Evolutionary conservation across 352 stramenopile species (phyloP), one percentile per base, ranked within the genome.

Genomic region (Discostella stelligera): DNA sequence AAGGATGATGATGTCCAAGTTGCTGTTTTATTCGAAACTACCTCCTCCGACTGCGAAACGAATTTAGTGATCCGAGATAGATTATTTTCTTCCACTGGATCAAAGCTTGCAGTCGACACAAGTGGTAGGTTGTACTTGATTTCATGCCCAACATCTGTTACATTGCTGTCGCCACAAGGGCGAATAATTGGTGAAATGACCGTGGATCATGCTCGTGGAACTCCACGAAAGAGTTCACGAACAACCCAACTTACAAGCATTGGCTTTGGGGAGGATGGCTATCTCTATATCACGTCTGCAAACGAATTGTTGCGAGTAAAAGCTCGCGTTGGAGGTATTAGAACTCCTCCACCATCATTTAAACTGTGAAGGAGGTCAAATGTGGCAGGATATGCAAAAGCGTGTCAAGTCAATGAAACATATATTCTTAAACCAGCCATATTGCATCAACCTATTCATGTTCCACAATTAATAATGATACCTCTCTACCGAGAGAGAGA

Each of bases 261-360:
- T 2, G 81, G 67, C n/a, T 71, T 91, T 71, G 85, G 83, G 18
- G 76, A 84, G 56, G 85, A 91, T 65, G 66, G 68, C 16, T 91
- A 87, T 56, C 49, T 90, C 0, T 91, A 91, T 60, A 41, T 89
- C 18, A 73, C 80, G 10, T 87, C 75, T 23, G 18, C 55, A 27
- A 56, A 63, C 48, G 56, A 67, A 59, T 56, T 91, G 6, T 73
- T 69, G 30, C 54, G 85, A 27, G 69, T 89, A 10, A 79, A 73
- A 65, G 52, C 44, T 54, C 66, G 67, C 13, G 49, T 79, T 18
- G 61, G 60, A 58, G 64, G 59, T 30, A 39, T 78, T 18, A 46
- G 78, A 32, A 5, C 27, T 27, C 49, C 73, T 14, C 74, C 74
- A 39, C 37, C 48, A 32, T 23, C 64, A 14, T 56, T 39, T 3